Conservation (phyloP, 768 basidiomycete genomes). For the Amanita rubescens region DNA sequence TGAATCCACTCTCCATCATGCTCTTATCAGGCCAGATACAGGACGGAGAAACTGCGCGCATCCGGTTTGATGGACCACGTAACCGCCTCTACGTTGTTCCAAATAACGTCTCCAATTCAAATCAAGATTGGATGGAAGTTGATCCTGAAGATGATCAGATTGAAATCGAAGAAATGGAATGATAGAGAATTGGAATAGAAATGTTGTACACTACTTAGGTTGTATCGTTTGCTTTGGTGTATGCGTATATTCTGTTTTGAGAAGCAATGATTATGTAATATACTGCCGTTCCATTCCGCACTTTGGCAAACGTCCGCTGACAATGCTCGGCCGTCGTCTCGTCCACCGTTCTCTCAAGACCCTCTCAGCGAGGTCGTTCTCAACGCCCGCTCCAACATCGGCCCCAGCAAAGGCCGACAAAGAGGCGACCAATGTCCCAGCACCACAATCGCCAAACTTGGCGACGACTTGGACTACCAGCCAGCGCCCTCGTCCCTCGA, state of each 20-base stretch:
- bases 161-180: constrained; percentile 67
- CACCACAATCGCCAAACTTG: constrained; percentile 78
- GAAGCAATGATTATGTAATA: background rate
- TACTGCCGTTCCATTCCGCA: background rate
- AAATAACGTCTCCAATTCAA: constrained; percentile 62
- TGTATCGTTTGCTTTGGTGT: too few relatives aligned
- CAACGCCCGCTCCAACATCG: constrained; percentile 16
- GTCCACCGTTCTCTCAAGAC: constrained; percentile 22
- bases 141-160: constrained; percentile 47
- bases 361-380: constrained; percentile 22
- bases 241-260: too few relatives aligned
- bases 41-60: constrained; percentile 70
- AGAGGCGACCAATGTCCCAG: constrained; percentile 23
- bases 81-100: constrained; percentile 75
- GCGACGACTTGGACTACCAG: constrained; percentile 78
- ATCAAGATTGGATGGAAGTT: constrained; percentile 54
- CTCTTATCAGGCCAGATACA: constrained; percentile 76
- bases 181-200: constrained; percentile 8
- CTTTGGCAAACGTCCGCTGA: constrained; percentile 6
- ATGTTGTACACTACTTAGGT: background rate
- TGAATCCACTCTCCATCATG: constrained; percentile 84
- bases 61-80: constrained; percentile 74
- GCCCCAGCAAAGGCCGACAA: constrained; percentile 22
- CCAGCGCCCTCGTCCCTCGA: constrained; percentile 63
- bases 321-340: constrained; percentile 35